Evolutionary conservation across 805 yeast species (phyloP).

Genomic region (Tetrapisispora namnaoensis): DNA sequence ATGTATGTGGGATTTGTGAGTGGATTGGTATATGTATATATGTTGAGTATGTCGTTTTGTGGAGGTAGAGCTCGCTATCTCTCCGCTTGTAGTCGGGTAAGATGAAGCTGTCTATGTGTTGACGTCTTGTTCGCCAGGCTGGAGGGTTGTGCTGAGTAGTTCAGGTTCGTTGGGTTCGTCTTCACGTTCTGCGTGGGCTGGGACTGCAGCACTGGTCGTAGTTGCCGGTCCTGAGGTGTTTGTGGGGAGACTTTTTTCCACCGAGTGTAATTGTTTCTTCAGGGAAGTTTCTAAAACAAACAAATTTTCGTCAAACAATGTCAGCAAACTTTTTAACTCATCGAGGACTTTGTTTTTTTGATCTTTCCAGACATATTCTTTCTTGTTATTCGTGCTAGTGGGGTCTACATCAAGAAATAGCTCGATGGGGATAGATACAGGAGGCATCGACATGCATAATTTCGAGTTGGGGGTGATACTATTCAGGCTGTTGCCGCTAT

Average conservation of each 20-base stretch:
- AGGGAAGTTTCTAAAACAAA: slow-evolving; percentile 23
- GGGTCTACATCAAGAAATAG: slow-evolving; percentile 23
- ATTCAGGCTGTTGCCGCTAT: background rate
- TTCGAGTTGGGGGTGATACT: background rate
- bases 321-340: slow-evolving; percentile 21
- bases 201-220: background rate
- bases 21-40: no score
- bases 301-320: slow-evolving; percentile 24
- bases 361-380: slow-evolving; percentile 13
- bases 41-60: no score
- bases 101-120: no score
- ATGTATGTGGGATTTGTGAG: no score
- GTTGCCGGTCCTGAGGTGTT: background rate
- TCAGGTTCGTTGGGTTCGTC: background rate
- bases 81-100: no score
- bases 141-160: background rate
- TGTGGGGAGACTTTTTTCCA: background rate
- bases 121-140: no score
- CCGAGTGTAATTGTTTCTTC: slow-evolving; percentile 13
- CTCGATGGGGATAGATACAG: slow-evolving; percentile 18
- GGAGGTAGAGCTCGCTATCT: no score
- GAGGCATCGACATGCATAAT: slow-evolving; percentile 20
- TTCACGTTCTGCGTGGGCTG: background rate
- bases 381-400: slow-evolving; percentile 3
- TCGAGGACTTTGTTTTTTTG: slow-evolving; percentile 23